Base-by-base conservation (phyloP, 2,329 filamentous ascomycete species). In the Trichoderma semiorbis region DNA sequence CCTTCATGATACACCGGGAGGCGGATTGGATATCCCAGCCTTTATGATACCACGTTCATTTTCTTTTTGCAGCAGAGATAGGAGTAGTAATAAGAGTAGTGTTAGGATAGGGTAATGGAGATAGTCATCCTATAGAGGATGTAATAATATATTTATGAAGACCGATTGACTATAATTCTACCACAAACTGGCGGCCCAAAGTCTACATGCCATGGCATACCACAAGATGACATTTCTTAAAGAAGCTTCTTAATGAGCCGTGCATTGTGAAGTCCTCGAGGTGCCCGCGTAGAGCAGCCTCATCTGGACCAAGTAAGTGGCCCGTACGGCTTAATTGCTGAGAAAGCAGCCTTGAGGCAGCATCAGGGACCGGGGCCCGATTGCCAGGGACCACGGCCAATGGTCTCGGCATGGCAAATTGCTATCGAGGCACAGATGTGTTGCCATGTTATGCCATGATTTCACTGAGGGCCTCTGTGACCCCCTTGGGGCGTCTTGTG, bases 31-130 rank as follows among this genome's bases (percentile, higher is more conserved):
- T 61, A 69, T 30, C n/a, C 43, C 61, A 21, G 39, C 55, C 39
- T 32, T 69, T 60, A 69, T 69, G 66, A 69, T 69, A 69, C 55
- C 55, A 69, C 66, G 55, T 61, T 69, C 66, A 50, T 68, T 69
- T 69, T 61, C 24, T 7, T 36, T 36, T 66, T 26, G 30, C 47
- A 12, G 30, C 11, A 18, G 39, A 53, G 26, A 39, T 7, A 50
- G 12, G n/a, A 69, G n/a, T 34, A 69, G 55, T 50, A 30, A 50
- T 34, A 61, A 12, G 50, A 58, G 28, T 21, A 60, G 55, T 60
- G 18, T 60, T 32, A 32, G 16, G 16, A 21, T 14, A 58, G 55
- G 28, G 28, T 18, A 11, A 58, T 30, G 34, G 14, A 62, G 60
- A 43, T 39, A 24, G 26, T 7, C 62, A 32, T 50, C 18, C 18